Evolutionary conservation across 805 yeast species (phyloP), one percentile per base, ranked within the genome.

Genomic region (Teunomyces atbi): DNA sequence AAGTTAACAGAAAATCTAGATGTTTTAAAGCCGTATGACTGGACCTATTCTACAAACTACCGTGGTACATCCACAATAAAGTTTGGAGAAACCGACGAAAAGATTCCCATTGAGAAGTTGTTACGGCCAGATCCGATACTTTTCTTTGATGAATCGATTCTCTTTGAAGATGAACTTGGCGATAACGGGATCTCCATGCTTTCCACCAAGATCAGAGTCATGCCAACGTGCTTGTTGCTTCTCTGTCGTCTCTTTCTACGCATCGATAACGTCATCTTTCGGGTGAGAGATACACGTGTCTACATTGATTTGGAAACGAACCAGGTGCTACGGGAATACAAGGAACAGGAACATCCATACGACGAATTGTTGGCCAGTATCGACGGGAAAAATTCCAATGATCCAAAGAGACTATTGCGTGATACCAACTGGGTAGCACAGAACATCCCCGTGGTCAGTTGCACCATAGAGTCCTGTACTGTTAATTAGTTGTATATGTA

Each of bases 141-240:
- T 45, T 90, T 88, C 63, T 94, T 81, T 60, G 97, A 90, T 60
- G 97, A 92, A 56, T 81, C 89, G 72, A 81, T 88, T 5, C 69
- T 94, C 27, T 94, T 80, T 61, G 99, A 94, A 61, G 99, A 94
- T 60, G 99, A 94, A 62, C 72, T 94, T 45, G 98, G 96, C 3
- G 99, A 94, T 63, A 94, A 92, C 63, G 99, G 99, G 6, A 86
- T 89, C 13, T 81, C 95, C 0, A 78, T 88, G 45, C 67, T 88
- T 45, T 81, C 82, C 44, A 82, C 84, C 29, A 91, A 91, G 64
- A 79, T 94, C 16, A 71, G 99, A 51, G 97, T 90, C 3, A 94
- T 94, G 97, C 83, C 83, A 5, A 78, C 83, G 43, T 79, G 96
- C 49, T 61, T 94, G 53, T 68, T 94, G 32, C 56, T 92, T 28